Evolutionary conservation across 2,329 filamentous ascomycete genomes (phyloP).

Genomic region (Tolypocladium ophioglossoides): DNA sequence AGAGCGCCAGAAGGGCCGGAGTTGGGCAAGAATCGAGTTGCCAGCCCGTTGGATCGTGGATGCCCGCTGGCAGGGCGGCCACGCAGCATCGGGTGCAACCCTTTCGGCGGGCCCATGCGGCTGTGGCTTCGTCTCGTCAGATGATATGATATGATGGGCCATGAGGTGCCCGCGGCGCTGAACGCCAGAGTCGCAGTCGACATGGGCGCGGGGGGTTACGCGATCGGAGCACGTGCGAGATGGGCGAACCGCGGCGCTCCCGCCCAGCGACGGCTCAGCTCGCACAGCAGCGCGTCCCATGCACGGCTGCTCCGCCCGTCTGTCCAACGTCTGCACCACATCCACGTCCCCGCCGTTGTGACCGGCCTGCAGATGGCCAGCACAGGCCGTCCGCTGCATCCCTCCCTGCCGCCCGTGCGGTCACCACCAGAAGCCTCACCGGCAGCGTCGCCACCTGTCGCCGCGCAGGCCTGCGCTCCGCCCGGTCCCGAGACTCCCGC

Average conservation of each 20-base stretch:
- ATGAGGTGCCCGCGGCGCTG: no score
- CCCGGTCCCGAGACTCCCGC: no score
- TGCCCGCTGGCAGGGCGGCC: no score
- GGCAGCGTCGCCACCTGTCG: not conserved
- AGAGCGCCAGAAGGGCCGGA: not conserved
- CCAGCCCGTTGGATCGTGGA: not conserved
- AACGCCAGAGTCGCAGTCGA: not conserved
- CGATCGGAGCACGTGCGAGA: not conserved
- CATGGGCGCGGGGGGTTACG: not conserved
- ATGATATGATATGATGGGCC: no score
- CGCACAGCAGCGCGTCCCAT: not conserved
- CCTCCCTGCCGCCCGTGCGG: not conserved
- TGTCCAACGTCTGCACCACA: not conserved
- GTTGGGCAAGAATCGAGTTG: not conserved
- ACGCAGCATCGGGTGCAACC: not conserved
- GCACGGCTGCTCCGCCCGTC: not conserved
- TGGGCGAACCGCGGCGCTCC: not conserved
- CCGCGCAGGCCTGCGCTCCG: no score
- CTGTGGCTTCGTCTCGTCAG: no score
- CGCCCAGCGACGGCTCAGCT: not conserved
- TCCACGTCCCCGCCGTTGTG: not conserved
- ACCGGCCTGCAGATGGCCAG: not conserved
- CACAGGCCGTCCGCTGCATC: not conserved
- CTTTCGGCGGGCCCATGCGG: not conserved
- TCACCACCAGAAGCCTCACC: not conserved